Base-by-base conservation (phyloP, 768 basidiomycete species). In the Tephrocybe rancida region DNA sequence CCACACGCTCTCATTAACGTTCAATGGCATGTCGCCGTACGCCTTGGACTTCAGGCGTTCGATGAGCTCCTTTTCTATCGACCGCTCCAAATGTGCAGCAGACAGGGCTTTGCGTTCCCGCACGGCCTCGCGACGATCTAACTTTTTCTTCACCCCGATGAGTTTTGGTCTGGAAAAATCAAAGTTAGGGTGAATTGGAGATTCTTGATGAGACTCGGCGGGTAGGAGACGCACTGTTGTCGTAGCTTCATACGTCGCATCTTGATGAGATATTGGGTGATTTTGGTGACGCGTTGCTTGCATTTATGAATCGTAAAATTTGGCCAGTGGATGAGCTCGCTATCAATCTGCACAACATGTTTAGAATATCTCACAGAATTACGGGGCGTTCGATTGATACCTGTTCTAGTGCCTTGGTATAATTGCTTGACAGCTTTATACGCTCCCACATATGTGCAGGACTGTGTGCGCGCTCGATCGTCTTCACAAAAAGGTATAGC, bases 371-470 rank as follows among this genome's bases (percentile, higher is more conserved):
- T 49, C 24, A 14, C 13, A 3, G 18, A 18, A 24, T n/a, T 0
- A n/a, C 14, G 38, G 41, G 10, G 7, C 2, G 5, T 6, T 1
- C n/a, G 10, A 43, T 30, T 44, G 29, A 3, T 53, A 92, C 95
- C 84, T 98, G 96, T 67, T 95, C 92, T 45, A 99, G 75, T 8
- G 97, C 96, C 72, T 92, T 95, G 42, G 91, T 81, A 73, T 98
- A 99, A 70, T 95, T 95, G 64, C 90, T 92, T 24, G 92, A 93
- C 13, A 98, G 80, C 63, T 86, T 89, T 70, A 98, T 88, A 55
- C 85, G 80, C 78, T 99, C 96, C 97, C 97, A 98, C 95, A 98
- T 95, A 64, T 89, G 86, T 27, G 93, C 92, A 26, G 97, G 97
- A 34, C 91, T 85, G 66, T 99, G 97, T 9, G 97, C 95, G 48